These are phyloP conservation scores for Epichloe coenophiala DNA, from an alignment of 2,329 filamentous ascomycete genomes.

Conservation along the genomic window DNA sequence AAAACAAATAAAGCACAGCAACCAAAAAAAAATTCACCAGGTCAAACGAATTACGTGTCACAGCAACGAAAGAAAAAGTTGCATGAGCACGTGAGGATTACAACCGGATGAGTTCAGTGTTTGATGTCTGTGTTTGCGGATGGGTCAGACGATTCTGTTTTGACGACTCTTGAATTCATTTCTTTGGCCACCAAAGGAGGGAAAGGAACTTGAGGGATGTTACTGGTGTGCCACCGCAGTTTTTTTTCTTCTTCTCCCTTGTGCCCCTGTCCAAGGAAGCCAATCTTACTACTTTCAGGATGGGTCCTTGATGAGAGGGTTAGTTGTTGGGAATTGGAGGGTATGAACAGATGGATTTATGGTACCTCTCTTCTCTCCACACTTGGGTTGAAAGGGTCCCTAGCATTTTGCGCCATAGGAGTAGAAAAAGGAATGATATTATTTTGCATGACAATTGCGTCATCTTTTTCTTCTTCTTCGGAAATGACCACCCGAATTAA, in stretches of 20 bases:
- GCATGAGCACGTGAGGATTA: conserved; percentile 1
- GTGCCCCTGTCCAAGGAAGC: conserved; percentile 2
- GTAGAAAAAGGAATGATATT: conserved; percentile 24
- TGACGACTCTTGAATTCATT: background rate
- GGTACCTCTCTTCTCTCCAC: conserved; percentile 14
- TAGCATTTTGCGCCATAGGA: conserved; percentile 23
- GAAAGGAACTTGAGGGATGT: conserved; percentile 1
- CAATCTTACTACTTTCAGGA: conserved; percentile 4
- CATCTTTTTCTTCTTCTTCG: no score
- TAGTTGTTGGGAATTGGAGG: conserved; percentile 4
- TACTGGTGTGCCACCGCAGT: background rate
- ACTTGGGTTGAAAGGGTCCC: conserved; percentile 15
- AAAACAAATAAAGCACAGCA: conserved; percentile 22
- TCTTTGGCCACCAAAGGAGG: background rate
- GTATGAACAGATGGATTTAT: conserved; percentile 11
- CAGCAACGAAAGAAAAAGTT: background rate
- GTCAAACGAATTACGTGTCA: background rate
- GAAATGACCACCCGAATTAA: no score
- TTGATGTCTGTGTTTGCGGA: background rate
- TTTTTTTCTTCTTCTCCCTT: background rate
- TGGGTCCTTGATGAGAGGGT: conserved; percentile 1
- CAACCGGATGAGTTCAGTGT: background rate
- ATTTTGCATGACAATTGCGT: conserved; percentile 11
- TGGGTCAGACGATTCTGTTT: background rate
- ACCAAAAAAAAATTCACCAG: conserved; percentile 1